phyloP scores from a whole-genome alignment of 202 grass and related monocot species.

The Schoenoplectus triqueter region DNA sequence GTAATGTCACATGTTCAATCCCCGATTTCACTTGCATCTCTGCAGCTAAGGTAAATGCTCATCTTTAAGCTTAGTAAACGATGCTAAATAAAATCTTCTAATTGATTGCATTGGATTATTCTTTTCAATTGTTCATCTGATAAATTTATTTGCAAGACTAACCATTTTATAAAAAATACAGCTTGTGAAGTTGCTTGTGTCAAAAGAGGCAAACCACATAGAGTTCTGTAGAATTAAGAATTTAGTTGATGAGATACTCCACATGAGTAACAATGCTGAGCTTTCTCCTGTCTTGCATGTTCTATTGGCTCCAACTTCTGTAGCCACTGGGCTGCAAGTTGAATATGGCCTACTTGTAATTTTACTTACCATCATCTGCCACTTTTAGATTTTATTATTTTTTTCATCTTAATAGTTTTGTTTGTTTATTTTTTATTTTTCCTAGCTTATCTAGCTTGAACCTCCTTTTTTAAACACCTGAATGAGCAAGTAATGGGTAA shows the following conservation, averaged over 20 bases:
- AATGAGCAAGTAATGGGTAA: neutral
- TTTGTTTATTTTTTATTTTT: slow-evolving; percentile 5
- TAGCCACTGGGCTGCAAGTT: slow-evolving; percentile 83
- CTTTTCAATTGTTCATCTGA: slow-evolving; percentile 29
- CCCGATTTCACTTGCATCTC: slow-evolving; percentile 96
- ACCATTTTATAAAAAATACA: slow-evolving; percentile 48
- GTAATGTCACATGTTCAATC: slow-evolving; percentile 68
- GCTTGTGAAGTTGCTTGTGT: slow-evolving; percentile 94
- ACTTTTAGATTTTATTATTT: neutral
- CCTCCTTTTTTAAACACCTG: neutral
- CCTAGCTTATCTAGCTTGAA: neutral
- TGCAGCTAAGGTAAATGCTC: slow-evolving; percentile 73
- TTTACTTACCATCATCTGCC: slow-evolving; percentile 20
- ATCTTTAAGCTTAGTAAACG: slow-evolving; percentile 23
- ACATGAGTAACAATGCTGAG: slow-evolving; percentile 72
- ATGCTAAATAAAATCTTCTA: slow-evolving; percentile 16
- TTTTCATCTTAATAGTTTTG: neutral
- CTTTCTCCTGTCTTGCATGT: slow-evolving; percentile 65
- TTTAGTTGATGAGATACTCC: slow-evolving; percentile 78
- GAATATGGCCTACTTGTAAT: slow-evolving; percentile 79
- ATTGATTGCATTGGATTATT: slow-evolving; percentile 17
- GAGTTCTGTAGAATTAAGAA: slow-evolving; percentile 96
- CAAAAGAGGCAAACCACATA: slow-evolving; percentile 92
- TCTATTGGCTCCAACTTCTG: slow-evolving; percentile 68
- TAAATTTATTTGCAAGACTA: slow-evolving; percentile 37